phyloP scores from a whole-genome alignment of 106 monocot species.

The Dioscorea alata region DNA sequence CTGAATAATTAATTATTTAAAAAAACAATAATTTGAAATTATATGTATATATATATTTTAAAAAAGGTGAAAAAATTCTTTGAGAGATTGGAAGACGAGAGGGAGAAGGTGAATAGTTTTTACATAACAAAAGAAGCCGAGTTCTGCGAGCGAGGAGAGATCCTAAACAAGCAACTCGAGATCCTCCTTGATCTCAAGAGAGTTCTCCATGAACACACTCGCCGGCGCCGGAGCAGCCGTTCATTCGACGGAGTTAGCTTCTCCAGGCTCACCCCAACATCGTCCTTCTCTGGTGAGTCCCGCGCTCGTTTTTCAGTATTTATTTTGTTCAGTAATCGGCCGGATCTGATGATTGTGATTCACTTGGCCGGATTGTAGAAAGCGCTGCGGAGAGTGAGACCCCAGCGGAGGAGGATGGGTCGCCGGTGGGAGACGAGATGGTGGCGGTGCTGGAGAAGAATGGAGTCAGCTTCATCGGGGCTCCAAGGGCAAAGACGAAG shows the following conservation, averaged over 20 bases:
- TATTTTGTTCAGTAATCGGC: too few relatives aligned
- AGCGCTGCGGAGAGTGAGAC: conserved; percentile 28
- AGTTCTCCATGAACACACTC: conserved; percentile 52
- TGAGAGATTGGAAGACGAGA: conserved; percentile 65
- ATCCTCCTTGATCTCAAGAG: conserved; percentile 76
- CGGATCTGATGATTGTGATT: too few relatives aligned
- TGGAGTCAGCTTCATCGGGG: conserved; percentile 68
- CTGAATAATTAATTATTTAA: too few relatives aligned
- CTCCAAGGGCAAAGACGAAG: conserved; percentile 54
- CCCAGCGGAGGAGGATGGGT: background rate
- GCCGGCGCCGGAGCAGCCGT: conserved; percentile 20
- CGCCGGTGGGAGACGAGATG: conserved; percentile 54
- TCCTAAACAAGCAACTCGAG: conserved; percentile 74
- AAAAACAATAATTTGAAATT: too few relatives aligned
- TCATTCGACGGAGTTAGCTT: background rate
- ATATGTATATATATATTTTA: background rate
- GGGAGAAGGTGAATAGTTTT: conserved; percentile 76
- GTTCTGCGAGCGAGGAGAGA: conserved; percentile 72
- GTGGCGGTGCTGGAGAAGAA: conserved; percentile 83
- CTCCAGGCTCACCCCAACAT: background rate
- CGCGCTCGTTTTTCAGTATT: background rate
- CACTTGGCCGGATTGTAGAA: background rate
- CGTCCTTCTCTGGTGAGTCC: conserved; percentile 7
- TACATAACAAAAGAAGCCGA: conserved; percentile 65
- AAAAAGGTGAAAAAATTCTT: conserved; percentile 56